Evolutionary conservation across 202 grass and related monocot genomes (phyloP).

Genomic region (Zizania palustris): DNA sequence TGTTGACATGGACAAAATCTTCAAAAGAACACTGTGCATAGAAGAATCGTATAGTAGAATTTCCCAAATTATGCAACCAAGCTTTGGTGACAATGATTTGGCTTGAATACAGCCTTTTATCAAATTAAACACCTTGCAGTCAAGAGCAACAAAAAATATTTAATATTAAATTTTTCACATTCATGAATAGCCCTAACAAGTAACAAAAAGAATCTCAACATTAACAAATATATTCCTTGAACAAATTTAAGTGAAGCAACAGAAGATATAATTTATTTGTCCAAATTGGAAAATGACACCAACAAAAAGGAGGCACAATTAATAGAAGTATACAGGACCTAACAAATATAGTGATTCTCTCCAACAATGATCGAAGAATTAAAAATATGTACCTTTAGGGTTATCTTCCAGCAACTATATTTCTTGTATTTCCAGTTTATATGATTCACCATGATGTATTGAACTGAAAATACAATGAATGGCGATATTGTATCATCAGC

Average conservation of each 20-base stretch:
- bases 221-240: not conserved
- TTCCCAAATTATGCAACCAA: slow-evolving; percentile 68
- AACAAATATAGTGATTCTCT: not conserved
- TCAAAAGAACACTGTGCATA: slow-evolving; percentile 66
- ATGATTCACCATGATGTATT: slow-evolving; percentile 90
- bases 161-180: not conserved
- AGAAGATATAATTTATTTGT: not conserved
- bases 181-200: slow-evolving; percentile 14
- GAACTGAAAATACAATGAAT: slow-evolving; percentile 72
- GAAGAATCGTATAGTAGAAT: slow-evolving; percentile 84
- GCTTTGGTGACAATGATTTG: slow-evolving; percentile 48
- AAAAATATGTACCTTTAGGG: slow-evolving; percentile 60
- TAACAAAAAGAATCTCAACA: not conserved
- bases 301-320: not conserved
- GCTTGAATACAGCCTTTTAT: slow-evolving; percentile 70
- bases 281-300: not conserved
- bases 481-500: slow-evolving; percentile 63
- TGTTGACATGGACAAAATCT: slow-evolving; percentile 53
- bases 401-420: slow-evolving; percentile 61
- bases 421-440: slow-evolving; percentile 88
- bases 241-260: not conserved
- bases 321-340: not conserved
- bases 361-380: slow-evolving; percentile 1
- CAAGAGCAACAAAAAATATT: slow-evolving; percentile 18
- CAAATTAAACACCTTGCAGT: slow-evolving; percentile 78